phyloP scores from a whole-genome alignment of 768 basidiomycete species.

The Galerina marginata region DNA sequence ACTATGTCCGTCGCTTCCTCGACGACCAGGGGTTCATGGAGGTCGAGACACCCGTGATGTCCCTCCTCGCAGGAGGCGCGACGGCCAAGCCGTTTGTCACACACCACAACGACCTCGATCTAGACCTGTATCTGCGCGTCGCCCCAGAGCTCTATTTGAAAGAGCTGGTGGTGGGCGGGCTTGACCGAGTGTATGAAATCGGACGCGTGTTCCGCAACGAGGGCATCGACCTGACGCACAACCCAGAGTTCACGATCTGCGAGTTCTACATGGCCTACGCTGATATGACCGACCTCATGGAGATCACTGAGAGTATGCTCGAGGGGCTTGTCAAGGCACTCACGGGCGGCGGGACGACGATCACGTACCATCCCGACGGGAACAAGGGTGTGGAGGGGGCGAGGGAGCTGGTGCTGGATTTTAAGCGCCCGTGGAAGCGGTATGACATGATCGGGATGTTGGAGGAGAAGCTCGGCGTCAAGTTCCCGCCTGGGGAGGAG shows the following conservation, averaged over 20 bases:
- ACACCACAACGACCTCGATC: constrained; percentile 97
- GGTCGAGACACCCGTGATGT: constrained; percentile 99
- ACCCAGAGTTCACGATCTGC: constrained; percentile 99
- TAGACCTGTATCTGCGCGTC: constrained; percentile 96
- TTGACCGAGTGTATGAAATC: constrained; percentile 98
- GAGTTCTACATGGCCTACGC: constrained; percentile 99
- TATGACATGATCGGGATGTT: constrained; percentile 98
- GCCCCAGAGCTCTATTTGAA: constrained; percentile 99
- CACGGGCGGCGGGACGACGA: constrained; percentile 77
- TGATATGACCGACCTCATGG: constrained; percentile 99
- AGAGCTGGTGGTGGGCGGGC: constrained; percentile 94
- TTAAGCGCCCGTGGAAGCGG: constrained; percentile 94
- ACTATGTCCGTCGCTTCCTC: constrained; percentile 90
- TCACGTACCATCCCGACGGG: constrained; percentile 93
- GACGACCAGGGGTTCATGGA: constrained; percentile 95
- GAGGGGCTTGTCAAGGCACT: constrained; percentile 91
- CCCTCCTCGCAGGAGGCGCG: constrained; percentile 94
- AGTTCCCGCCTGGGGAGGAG: constrained; percentile 91
- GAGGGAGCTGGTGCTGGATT: constrained; percentile 78
- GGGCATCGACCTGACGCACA: constrained; percentile 98
- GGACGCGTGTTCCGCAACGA: constrained; percentile 98
- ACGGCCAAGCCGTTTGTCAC: constrained; percentile 99
- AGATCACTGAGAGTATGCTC: constrained; percentile 91
- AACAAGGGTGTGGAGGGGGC: constrained; percentile 75
- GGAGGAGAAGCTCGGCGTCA: constrained; percentile 90